Evolutionary conservation across 441 rosid genomes (phyloP).

Genomic region (Syzygium syzygioides): DNA sequence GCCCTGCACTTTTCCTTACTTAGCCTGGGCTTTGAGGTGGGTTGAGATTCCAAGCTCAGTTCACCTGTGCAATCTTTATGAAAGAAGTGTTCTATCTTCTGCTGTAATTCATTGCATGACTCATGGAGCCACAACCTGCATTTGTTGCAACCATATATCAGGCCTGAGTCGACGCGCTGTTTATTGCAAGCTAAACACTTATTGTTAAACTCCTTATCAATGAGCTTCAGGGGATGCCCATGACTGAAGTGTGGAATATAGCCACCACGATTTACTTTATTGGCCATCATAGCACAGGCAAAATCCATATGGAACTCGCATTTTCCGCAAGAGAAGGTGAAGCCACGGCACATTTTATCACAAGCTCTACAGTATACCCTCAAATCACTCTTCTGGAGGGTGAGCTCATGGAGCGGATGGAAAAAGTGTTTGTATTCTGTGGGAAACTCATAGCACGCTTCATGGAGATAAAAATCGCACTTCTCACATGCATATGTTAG

Average conservation of each 20-base stretch:
- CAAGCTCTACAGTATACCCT: too few species aligned
- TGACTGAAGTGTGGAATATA: not conserved
- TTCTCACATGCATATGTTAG: not conserved
- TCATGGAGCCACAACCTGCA: not conserved
- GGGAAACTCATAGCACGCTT: not conserved
- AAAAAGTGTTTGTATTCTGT: not conserved
- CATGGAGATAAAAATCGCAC: not conserved
- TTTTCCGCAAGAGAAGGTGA: not conserved
- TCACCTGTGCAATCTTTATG: not conserved
- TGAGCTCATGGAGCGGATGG: not conserved
- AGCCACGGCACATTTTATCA: not conserved
- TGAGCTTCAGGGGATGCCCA: not conserved
- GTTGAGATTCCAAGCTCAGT: too few species aligned
- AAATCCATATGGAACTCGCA: not conserved
- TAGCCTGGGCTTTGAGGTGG: too few species aligned
- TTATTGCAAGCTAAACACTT: not conserved
- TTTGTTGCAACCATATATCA: not conserved
- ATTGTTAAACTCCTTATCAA: not conserved
- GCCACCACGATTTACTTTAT: not conserved
- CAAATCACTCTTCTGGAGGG: too few species aligned
- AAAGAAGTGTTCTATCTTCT: not conserved
- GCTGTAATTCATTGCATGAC: not conserved
- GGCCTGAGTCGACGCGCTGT: not conserved
- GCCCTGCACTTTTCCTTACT: too few species aligned
- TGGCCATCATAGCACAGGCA: not conserved